Base-by-base conservation (phyloP, 306 rosid genomes). In the Prunus dulcis region DNA sequence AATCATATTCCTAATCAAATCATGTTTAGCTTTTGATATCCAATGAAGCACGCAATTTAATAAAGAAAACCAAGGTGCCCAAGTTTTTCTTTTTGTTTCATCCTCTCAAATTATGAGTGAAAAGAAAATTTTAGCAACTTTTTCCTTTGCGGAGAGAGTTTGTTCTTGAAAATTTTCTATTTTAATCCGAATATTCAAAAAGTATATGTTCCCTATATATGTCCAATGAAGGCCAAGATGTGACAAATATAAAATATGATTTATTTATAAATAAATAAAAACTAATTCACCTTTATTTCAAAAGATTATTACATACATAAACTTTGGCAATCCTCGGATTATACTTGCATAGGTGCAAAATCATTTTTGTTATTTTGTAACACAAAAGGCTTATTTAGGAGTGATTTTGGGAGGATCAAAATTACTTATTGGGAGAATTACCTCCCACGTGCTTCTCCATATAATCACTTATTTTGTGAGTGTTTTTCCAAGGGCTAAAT, bases 11-110 rank as follows among this genome's bases (percentile, higher is more conserved):
- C 43, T 22, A 64, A 67, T 58, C 53, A 77, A 83, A 61, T 64
- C 19, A 45, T 74, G 77, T 53, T 82, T 60, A 77, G n/a, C 79
- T 74, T 85, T 81, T 46, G 69, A 66, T 77, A 80, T 83, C 80
- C 75, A 72, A 64, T 60, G 76, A 76, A 76, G 64, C 53, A 51
- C 69, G 63, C 57, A 60, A 55, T 50, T 22, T 63, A 64, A 52
- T 65, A 63, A 52, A n/a, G 43, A 38, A 18, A 57, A 57, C 10
- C 34, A 28, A 53, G 55, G 43, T 60, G 52, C 67, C 51, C 6
- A 63, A 53, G 11, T 78, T 62, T 69, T 51, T 67, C 72, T 72
- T 78, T 69, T 28, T 69, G 62, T 58, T 80, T 50, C 61, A 67
- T 75, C 73, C 28, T 70, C 75, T 23, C 52, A 66, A 25, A 72